Base-by-base conservation (phyloP, 805 yeast species). In the Candida broadrunensis region DNA sequence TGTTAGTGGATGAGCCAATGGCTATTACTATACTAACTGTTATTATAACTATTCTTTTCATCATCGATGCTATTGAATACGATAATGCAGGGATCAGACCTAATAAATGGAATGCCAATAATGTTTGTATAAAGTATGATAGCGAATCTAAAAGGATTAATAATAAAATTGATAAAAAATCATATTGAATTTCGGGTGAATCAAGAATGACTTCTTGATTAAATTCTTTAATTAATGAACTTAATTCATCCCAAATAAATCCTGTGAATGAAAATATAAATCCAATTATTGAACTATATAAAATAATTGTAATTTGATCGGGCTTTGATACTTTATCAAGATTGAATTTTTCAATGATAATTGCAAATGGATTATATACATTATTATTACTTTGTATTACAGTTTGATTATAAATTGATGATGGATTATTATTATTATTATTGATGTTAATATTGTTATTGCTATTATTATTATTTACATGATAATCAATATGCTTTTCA, bases 1-100 rank as follows among this genome's bases (percentile, higher is more conserved):
- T 15, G 24, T 32, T 15, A 29, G 13, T 20, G 14, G 26, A 12
- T 23, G 83, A 27, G 72, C 75, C 70, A 75, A 77, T 41, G 1
- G 59, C 61, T 31, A 84, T 43, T 67, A 64, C 35, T 5, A 90
- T 85, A 51, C 96, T 86, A 1, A 83, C 83, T 1, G 84, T 74
- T 33, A 89, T 88, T 23, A 89, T 78, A 1, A 87, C 85, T n/a
- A 89, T 85, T 53, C 96, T 79, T 64, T 89, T 89, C 78, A 89
- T 77, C 77, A 89, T 76, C 33, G 87, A 81, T 2, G 96, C 96
- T 42, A 89, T 82, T 2, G 95, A 85, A 62, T 88, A 89, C 2
- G 93, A 79, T 11, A 89, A 81, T 0, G 97, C 87, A 2, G 95
- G 85, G 5, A 89, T 74, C 55, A 83, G 77, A 16, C 95, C 93